Evolutionary conservation across 768 basidiomycete genomes (phyloP).

Genomic region (Dentipellis fragilis): DNA sequence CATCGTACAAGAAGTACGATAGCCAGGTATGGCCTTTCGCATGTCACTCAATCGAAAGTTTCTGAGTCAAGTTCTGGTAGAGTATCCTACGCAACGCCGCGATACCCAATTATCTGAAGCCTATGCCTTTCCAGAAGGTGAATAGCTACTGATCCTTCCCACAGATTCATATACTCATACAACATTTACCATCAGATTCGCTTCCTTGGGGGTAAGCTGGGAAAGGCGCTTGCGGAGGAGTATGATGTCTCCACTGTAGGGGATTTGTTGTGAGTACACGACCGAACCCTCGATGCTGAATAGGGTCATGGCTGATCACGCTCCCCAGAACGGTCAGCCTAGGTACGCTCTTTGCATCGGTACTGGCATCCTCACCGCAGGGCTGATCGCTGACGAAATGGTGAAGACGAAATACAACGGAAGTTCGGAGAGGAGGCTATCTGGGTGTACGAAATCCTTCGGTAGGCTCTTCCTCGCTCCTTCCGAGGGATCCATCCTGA

Average conservation of each 20-base stretch:
- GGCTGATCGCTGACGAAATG: not conserved
- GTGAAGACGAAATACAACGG: constrained; percentile 30
- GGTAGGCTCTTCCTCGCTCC: constrained; percentile 36
- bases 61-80: constrained; percentile 27
- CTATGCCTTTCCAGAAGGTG: constrained; percentile 59
- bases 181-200: constrained; percentile 52
- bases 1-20: constrained; percentile 87
- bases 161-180: not conserved
- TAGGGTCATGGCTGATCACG: constrained; percentile 1
- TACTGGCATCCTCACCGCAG: not conserved
- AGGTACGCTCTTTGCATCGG: constrained; percentile 27
- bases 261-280: constrained; percentile 67
- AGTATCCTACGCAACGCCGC: constrained; percentile 76
- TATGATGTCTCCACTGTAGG: constrained; percentile 86
- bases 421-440: constrained; percentile 76
- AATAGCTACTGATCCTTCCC: not conserved
- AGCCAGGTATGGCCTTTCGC: constrained; percentile 44
- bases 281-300: not conserved
- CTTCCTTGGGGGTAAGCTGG: constrained; percentile 91
- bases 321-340: constrained; percentile 41
- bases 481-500: not conserved
- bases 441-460: constrained; percentile 88
- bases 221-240: constrained; percentile 74
- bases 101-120: constrained; percentile 75
- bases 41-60: constrained; percentile 1